Percentiles rank a stretch among this genome's conserved stretches.
Conservation (phyloP, 345 rosid species). For the Dipteronia dyeriana region DNA sequence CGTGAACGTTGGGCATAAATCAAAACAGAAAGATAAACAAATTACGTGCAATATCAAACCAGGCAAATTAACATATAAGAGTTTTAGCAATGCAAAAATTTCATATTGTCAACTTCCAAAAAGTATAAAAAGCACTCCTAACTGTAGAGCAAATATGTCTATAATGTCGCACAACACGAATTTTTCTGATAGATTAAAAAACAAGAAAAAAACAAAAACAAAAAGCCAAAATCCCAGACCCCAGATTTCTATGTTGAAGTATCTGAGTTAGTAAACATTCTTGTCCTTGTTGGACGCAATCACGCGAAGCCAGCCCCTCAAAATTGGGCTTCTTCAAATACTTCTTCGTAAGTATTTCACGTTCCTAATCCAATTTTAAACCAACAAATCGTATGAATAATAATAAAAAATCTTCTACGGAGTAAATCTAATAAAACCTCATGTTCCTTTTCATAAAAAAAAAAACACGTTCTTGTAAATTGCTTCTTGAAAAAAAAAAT, state of each 20-base stretch:
- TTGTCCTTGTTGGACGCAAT: slow-evolving; percentile 88
- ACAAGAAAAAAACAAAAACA: slow-evolving; percentile 18
- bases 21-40: background rate
- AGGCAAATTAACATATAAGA: background rate
- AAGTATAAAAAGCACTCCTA: slow-evolving; percentile 5
- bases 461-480: no score
- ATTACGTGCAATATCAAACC: background rate
- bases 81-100: background rate
- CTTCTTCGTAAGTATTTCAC: slow-evolving; percentile 87
- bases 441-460: no score
- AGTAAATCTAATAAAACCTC: no score
- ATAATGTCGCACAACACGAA: background rate
- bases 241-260: slow-evolving; percentile 67
- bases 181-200: background rate
- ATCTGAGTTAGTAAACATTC: slow-evolving; percentile 77
- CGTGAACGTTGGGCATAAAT: slow-evolving; percentile 35
- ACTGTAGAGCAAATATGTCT: background rate
- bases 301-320: slow-evolving; percentile 92
- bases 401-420: no score
- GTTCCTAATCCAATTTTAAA: slow-evolving; percentile 50
- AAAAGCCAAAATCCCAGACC: background rate
- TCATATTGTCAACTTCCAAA: slow-evolving; percentile 11
- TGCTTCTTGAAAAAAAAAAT: no score
- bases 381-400: background rate
- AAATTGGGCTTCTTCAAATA: slow-evolving; percentile 91